Evolutionary conservation across 2,329 filamentous ascomycete genomes (phyloP), one percentile per base, ranked within the genome.

Genomic region (Sclerotinia sclerotiorum): DNA sequence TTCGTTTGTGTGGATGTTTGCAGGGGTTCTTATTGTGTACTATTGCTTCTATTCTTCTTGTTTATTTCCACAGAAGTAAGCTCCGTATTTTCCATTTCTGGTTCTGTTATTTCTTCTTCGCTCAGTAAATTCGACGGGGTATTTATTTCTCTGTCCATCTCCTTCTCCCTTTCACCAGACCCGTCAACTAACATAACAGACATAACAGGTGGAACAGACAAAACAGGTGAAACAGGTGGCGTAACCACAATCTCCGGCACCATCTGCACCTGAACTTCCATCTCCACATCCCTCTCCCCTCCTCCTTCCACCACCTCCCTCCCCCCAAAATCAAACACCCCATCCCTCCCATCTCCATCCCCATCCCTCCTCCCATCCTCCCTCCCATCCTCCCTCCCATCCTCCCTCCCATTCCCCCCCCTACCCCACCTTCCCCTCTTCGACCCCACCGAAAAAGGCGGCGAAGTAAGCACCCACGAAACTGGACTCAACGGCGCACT

Each of bases 181-280:
- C 11, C 58, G 1, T 15, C 27, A 32, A 11, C 17, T 19, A 58
- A 11, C 8, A 55, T 17, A 27, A 29, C 17, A 1, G 51, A 15
- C 17, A 11, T 39, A n/a, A 56, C 21, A 2, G 39, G 55, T 6
- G 19, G n/a, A n/a, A 56, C 29, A 5, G 39, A 5, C 19, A 32
- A 8, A 29, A 19, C 8, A 1, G 24, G 51, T 8, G 29, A n/a
- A n/a, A 56, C 21, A 5, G 56, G 56, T 2, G 56, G 39, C 5
- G 39, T 58, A 29, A 58, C 55, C n/a, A 58, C 55, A 44, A 58
- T 58, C n/a, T 7, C 27, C 35, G 35, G 55, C n/a, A 58, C 35
- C 27, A 29, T 27, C 52, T 29, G 19, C 17, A n/a, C 8, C 3
- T 42, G 1, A 2, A 39, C 29, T 2, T 7, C 15, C 17, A 2